phyloP scores from a whole-genome alignment of 2,329 filamentous ascomycete species.

The Fusarium mangiferae region DNA sequence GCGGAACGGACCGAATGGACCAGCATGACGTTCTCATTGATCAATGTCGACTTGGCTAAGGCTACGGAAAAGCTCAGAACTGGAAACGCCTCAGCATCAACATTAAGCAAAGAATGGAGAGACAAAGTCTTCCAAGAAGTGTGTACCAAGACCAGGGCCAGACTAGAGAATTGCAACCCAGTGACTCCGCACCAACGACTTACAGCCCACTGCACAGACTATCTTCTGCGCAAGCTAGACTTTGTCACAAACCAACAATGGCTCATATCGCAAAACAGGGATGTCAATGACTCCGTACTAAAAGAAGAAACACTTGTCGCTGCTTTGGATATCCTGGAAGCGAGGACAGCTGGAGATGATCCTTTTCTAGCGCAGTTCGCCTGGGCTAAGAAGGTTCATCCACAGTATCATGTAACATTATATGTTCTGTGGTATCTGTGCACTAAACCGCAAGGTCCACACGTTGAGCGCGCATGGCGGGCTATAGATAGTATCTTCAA shows the following conservation, averaged over 20 bases:
- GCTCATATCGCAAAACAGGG: background rate
- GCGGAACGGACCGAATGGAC: background rate
- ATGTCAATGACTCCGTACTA: background rate
- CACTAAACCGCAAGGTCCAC: background rate
- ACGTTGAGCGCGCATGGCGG: background rate
- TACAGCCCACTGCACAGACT: background rate
- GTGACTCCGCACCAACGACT: background rate
- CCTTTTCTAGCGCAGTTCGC: background rate
- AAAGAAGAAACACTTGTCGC: background rate
- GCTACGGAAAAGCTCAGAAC: background rate
- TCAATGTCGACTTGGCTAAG: background rate
- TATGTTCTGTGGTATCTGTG: background rate
- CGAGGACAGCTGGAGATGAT: background rate
- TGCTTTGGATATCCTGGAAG: background rate
- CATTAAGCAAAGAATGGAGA: background rate
- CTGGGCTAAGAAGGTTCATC: background rate
- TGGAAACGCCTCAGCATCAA: accelerated
- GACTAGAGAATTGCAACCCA: background rate
- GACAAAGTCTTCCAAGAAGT: background rate
- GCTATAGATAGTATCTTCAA: background rate
- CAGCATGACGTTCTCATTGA: background rate
- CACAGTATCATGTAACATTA: background rate
- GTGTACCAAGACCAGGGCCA: background rate
- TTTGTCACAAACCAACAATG: background rate
- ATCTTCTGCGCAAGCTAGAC: background rate